Percentiles rank a stretch among this genome's conserved stretches.
These are phyloP conservation scores for Ganoderma lingzhi DNA, from an alignment of 1,284 basidiomycete genomes.

Conservation along the genomic window DNA sequence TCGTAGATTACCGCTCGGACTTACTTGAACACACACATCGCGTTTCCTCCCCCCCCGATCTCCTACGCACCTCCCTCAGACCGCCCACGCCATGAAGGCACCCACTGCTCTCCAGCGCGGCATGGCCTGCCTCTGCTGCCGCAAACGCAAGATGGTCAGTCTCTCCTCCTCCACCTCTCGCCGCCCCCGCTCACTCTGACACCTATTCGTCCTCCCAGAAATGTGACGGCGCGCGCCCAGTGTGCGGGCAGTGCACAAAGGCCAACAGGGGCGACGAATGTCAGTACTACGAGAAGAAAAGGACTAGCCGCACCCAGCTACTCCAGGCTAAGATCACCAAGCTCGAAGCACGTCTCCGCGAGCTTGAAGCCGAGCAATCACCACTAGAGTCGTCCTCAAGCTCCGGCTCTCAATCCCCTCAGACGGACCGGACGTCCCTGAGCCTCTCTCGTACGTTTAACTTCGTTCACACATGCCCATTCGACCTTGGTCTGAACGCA, in stretches of 20 bases:
- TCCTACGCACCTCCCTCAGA: conserved; percentile 15
- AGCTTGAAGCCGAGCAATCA: conserved; percentile 53
- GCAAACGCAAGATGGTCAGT: conserved; percentile 67
- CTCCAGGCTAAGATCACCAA: conserved; percentile 63
- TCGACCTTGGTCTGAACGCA: background rate
- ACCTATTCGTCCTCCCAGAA: conserved; percentile 46
- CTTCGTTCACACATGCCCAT: background rate
- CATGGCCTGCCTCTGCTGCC: conserved; percentile 65
- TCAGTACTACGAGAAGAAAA: conserved; percentile 67
- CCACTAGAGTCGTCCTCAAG: conserved; percentile 28
- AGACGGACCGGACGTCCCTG: conserved; percentile 18
- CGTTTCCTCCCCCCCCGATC: conserved; percentile 22
- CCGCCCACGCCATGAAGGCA: conserved; percentile 37
- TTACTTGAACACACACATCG: conserved; percentile 29
- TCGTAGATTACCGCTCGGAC: conserved; percentile 34
- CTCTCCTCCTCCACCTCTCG: conserved; percentile 11
- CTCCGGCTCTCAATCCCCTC: conserved; percentile 30
- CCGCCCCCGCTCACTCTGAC: conserved; percentile 8
- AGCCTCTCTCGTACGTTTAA: conserved; percentile 6
- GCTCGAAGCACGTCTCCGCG: conserved; percentile 60
- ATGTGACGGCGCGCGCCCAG: conserved; percentile 66
- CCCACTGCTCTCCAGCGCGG: conserved; percentile 58
- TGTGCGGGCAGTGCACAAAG: conserved; percentile 64
- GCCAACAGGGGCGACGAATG: conserved; percentile 61
- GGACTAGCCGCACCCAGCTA: conserved; percentile 67